phyloP scores from a whole-genome alignment of 2,329 filamentous ascomycete species.

The Teratosphaeria gauchensis region DNA sequence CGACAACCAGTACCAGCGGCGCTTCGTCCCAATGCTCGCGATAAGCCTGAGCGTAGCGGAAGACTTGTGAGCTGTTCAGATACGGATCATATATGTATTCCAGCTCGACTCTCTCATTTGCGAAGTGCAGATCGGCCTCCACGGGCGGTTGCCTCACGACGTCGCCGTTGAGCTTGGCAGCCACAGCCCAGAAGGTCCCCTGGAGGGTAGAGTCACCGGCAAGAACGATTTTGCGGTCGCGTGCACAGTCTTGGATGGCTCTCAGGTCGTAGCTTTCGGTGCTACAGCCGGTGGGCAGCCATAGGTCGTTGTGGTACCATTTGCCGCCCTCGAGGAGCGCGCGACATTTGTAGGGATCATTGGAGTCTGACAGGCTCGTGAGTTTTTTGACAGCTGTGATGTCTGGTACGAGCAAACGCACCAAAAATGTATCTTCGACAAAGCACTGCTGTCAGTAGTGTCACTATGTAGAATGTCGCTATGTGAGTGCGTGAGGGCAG shows the following conservation, averaged over 20 bases:
- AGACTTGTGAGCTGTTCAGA: slow-evolving; percentile 50
- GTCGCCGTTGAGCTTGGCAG: slow-evolving; percentile 37
- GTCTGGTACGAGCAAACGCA: neutral
- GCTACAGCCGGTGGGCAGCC: slow-evolving; percentile 53
- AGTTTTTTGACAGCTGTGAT: neutral
- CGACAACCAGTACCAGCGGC: slow-evolving; percentile 43
- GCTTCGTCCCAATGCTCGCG: slow-evolving; percentile 13
- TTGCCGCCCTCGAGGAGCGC: slow-evolving; percentile 43
- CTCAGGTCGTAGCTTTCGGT: slow-evolving; percentile 45
- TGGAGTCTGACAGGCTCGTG: neutral
- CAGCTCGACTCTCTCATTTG: slow-evolving; percentile 37
- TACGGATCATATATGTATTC: slow-evolving; percentile 55
- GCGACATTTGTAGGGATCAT: slow-evolving; percentile 46
- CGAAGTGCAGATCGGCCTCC: slow-evolving; percentile 34
- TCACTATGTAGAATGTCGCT: neutral
- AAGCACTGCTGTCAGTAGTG: neutral
- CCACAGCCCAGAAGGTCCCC: slow-evolving; percentile 51
- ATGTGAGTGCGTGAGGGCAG: neutral
- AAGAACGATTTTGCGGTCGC: slow-evolving; percentile 45
- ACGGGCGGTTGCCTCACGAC: slow-evolving; percentile 29
- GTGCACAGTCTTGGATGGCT: slow-evolving; percentile 47
- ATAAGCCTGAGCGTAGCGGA: slow-evolving; percentile 34
- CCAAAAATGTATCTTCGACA: neutral
- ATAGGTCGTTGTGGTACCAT: slow-evolving; percentile 43
- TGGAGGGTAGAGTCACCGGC: slow-evolving; percentile 52